Evolutionary conservation across 169 alveolate species (phyloP).

Genomic region (Prorocentrum cordatum): DNA sequence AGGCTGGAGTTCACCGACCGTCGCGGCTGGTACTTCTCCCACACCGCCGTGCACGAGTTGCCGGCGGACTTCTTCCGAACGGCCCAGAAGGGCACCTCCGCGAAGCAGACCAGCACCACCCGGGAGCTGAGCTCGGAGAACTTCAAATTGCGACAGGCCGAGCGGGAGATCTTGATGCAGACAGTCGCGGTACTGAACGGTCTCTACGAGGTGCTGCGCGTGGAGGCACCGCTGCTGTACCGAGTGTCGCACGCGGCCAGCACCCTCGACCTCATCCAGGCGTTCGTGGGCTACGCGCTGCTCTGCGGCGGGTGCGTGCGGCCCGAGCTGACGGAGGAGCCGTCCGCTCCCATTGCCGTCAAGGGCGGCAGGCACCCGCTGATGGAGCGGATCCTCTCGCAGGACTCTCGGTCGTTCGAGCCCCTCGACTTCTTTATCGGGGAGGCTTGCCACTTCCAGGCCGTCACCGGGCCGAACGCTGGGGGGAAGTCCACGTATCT

Average conservation of each 20-base stretch:
- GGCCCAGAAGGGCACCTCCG: not conserved
- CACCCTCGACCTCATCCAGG: not conserved
- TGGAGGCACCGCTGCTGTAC: not conserved
- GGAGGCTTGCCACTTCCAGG: not conserved
- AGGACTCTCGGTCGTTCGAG: not conserved
- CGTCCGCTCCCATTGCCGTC: not conserved
- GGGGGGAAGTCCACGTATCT: conserved; percentile 27
- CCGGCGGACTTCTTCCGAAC: not conserved
- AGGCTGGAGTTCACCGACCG: not conserved
- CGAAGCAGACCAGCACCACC: conserved; percentile 10
- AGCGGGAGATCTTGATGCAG: conserved; percentile 4
- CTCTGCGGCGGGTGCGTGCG: not conserved
- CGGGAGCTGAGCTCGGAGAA: conserved; percentile 22
- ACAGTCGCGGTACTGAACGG: conserved; percentile 4
- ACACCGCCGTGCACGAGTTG: not conserved
- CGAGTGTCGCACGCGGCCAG: not conserved
- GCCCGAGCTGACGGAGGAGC: conserved; percentile 6
- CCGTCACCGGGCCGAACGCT: conserved; percentile 19
- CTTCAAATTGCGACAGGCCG: conserved; percentile 28
- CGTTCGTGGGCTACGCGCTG: not conserved
- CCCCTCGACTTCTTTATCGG: conserved; percentile 17
- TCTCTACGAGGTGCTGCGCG: not conserved
- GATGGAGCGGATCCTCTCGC: not conserved
- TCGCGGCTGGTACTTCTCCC: conserved; percentile 29
- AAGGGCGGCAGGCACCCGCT: conserved; percentile 8